Evolutionary conservation across 257 asterid genomes (phyloP).

Genomic region (Salvia rosmarinus): DNA sequence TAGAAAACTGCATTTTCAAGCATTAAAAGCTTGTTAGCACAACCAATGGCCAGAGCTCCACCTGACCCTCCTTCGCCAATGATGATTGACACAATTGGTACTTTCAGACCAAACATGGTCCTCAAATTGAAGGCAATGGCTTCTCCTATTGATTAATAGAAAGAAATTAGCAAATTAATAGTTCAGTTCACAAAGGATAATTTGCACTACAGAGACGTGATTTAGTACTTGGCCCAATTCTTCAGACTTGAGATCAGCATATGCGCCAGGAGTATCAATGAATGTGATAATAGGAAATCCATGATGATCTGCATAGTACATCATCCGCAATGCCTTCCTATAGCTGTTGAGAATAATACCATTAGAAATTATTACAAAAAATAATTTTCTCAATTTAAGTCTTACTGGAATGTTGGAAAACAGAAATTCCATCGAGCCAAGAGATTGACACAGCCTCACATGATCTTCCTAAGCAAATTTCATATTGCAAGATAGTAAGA

Average conservation of each 20-base stretch:
- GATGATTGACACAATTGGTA: constrained; percentile 85
- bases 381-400: constrained; percentile 2
- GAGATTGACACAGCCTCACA: neutral
- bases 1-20: constrained; percentile 98
- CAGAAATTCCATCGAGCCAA: neutral
- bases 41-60: constrained; percentile 99
- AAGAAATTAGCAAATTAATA: constrained; percentile 20
- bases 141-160: constrained; percentile 62
- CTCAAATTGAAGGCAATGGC: constrained; percentile 95
- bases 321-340: constrained; percentile 91
- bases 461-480: constrained; percentile 17
- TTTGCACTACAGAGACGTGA: constrained; percentile 19
- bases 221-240: constrained; percentile 81
- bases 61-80: constrained; percentile 99
- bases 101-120: constrained; percentile 98
- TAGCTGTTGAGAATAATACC: constrained; percentile 58
- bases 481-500: too few relatives aligned
- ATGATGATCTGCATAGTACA: constrained; percentile 94
- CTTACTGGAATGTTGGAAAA: constrained; percentile 2
- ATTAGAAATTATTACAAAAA: constrained; percentile 24
- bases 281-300: constrained; percentile 88
- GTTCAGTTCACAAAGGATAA: constrained; percentile 22
- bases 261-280: constrained; percentile 96
- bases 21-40: constrained; percentile 92
- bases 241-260: constrained; percentile 91